A percentile compares a stretch with the other conserved stretches of the same genome.
phyloP scores from a whole-genome alignment of 1,139 yeast species.

The Zygosaccharomyces sapae region DNA sequence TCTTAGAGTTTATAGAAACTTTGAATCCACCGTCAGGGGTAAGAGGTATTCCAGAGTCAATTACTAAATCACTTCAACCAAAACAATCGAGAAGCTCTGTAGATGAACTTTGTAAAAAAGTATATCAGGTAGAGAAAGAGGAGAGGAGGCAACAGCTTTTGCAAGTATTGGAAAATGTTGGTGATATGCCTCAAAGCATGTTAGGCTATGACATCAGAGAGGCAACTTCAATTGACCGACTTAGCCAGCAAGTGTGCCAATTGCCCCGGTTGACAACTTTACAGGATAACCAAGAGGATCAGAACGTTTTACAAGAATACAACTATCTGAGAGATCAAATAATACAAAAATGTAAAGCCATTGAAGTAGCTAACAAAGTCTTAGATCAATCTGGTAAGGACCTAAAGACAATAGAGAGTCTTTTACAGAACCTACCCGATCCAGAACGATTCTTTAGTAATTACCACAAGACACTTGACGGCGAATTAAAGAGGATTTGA shows the following conservation, averaged over 20 bases:
- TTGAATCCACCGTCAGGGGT: not conserved
- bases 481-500: not conserved
- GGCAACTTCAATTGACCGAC: not conserved
- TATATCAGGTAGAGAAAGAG: slow-evolving; percentile 21
- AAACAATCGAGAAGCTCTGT: slow-evolving; percentile 6
- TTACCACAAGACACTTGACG: slow-evolving; percentile 15
- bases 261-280: slow-evolving; percentile 4
- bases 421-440: slow-evolving; percentile 9
- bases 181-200: slow-evolving; percentile 22
- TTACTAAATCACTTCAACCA: slow-evolving; percentile 2
- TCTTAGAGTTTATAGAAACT: not conserved
- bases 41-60: not conserved
- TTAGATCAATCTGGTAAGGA: slow-evolving; percentile 10
- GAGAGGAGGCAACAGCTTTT: slow-evolving; percentile 18
- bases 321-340: slow-evolving; percentile 20
- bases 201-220: slow-evolving; percentile 4
- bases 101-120: slow-evolving; percentile 13
- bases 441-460: slow-evolving; percentile 16
- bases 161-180: slow-evolving; percentile 21
- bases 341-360: slow-evolving; percentile 20
- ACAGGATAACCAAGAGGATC: slow-evolving; percentile 3
- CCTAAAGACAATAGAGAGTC: slow-evolving; percentile 9
- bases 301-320: slow-evolving; percentile 23
- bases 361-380: slow-evolving; percentile 16
- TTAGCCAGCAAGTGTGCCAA: not conserved